Evolutionary conservation across 805 yeast species (phyloP), one percentile per base, ranked within the genome.

Genomic region (Pachysolen tannophilus): DNA sequence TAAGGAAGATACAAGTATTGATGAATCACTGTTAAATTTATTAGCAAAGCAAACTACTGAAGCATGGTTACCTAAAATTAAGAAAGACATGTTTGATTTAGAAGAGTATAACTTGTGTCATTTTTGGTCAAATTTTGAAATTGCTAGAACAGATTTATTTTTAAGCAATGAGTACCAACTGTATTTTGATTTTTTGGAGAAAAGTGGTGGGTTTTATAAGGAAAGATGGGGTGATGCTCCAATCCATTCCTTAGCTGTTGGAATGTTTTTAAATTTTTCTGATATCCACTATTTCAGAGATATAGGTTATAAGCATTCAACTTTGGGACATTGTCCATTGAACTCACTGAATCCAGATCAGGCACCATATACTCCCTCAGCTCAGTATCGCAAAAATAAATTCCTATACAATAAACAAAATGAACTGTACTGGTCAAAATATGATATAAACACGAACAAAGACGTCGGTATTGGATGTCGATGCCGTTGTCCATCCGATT

Each of bases 141-240:
- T 90, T 46, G 96, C 96, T 4, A 63, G 83, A 35, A 72, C 87
- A 2, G 87, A 80, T 46, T 55, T 88, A 14, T 88, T 85, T 64
- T 65, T 70, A 28, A 74, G 82, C 16, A 67, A 71, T 5, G 53
- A 66, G 15, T 92, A 90, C 56, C 67, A 74, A 33, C 64, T 65
- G 18, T 88, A 78, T 53, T 85, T 84, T 54, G 60, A 76, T 26
- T 72, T 64, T 45, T 56, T 90, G 32, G 97, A 92, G 37, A 33
- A 56, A 6, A 61, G 76, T 4, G 85, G 88, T 8, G 97, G 97
- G 0, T 88, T 90, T 51, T 87, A 78, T 68, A 69, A 72, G 35
- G 96, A 92, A 55, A 63, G 98, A 49, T 90, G 97, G 97, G 97
- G 97, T 2, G 97, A 90, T 65, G 96, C 97, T 0, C 95, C 97